These are phyloP conservation scores for Mycena rebaudengoi DNA, from an alignment of 768 basidiomycete genomes.

Conservation along the genomic window DNA sequence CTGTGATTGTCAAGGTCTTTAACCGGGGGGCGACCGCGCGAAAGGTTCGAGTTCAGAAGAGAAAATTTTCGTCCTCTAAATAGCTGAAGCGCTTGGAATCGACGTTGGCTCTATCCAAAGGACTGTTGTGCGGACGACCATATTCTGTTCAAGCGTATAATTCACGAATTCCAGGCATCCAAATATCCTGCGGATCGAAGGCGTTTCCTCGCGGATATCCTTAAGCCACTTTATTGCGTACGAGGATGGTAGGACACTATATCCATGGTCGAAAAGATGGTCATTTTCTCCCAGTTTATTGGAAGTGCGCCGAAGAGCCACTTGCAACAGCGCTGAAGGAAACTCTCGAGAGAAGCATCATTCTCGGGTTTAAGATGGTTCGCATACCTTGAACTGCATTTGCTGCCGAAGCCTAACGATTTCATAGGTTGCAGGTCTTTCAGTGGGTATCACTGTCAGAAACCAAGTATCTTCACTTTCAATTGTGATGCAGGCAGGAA, in stretches of 20 bases:
- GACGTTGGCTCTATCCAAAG: not conserved
- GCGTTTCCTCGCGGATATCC: not conserved
- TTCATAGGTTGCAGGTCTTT: not conserved
- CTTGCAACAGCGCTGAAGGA: not conserved
- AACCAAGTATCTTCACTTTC: no score
- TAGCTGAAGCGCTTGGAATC: not conserved
- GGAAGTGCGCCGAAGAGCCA: slow-evolving; percentile 1
- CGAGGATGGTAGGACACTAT: not conserved
- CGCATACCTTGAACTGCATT: not conserved
- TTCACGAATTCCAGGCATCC: not conserved
- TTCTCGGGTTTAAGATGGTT: slow-evolving; percentile 3
- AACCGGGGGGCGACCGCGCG: not conserved
- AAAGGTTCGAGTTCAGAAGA: not conserved
- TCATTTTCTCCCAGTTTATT: not conserved
- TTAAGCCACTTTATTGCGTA: not conserved
- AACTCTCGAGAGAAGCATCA: not conserved
- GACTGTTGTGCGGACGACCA: not conserved
- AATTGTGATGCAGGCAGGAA: not conserved
- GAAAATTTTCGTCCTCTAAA: not conserved
- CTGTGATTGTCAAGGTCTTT: slow-evolving; percentile 1
- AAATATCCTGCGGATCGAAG: not conserved
- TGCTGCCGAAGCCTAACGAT: not conserved
- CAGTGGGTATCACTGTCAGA: no score
- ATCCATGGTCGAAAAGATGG: not conserved
- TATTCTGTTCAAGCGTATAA: not conserved